A percentile compares a stretch with the other conserved stretches of the same genome.
These are phyloP conservation scores for Lactifluus volemus DNA, from an alignment of 768 basidiomycete genomes.

Conservation along the genomic window DNA sequence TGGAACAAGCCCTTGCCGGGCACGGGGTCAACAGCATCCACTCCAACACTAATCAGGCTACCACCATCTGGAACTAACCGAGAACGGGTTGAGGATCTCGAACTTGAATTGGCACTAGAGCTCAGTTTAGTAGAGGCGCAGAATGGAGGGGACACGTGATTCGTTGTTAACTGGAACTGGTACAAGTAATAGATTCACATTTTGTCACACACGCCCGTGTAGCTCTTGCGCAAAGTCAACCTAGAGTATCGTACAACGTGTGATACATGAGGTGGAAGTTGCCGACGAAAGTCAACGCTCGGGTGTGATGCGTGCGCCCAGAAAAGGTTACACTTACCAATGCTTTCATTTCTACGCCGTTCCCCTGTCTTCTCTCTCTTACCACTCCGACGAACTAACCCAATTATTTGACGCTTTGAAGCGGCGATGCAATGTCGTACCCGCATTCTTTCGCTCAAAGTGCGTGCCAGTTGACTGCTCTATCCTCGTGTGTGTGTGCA, in stretches of 20 bases:
- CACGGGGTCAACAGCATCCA: slow-evolving; percentile 14
- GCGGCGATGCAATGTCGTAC: slow-evolving; percentile 16
- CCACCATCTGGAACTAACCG: background rate
- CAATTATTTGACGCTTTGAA: background rate
- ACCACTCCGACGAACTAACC: slow-evolving; percentile 6
- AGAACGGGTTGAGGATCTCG: slow-evolving; percentile 16
- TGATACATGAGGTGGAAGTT: slow-evolving; percentile 10
- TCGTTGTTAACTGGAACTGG: background rate
- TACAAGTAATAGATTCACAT: background rate
- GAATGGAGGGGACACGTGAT: slow-evolving; percentile 2
- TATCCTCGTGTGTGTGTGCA: no score
- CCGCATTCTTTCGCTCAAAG: slow-evolving; percentile 7
- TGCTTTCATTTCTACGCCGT: background rate
- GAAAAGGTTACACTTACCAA: background rate
- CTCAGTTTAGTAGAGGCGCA: slow-evolving; percentile 16
- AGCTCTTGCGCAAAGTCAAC: background rate
- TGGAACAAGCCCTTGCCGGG: slow-evolving; percentile 27
- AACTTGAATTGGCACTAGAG: slow-evolving; percentile 18
- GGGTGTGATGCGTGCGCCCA: background rate
- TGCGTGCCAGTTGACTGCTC: background rate
- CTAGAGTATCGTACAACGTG: slow-evolving; percentile 1
- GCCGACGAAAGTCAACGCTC: background rate
- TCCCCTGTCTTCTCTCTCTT: slow-evolving; percentile 8
- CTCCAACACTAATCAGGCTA: background rate
- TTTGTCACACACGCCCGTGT: background rate